Evolutionary conservation across 1,139 yeast species (phyloP), one percentile per base, ranked within the genome.

Genomic region (Diutina scorzettiae): DNA sequence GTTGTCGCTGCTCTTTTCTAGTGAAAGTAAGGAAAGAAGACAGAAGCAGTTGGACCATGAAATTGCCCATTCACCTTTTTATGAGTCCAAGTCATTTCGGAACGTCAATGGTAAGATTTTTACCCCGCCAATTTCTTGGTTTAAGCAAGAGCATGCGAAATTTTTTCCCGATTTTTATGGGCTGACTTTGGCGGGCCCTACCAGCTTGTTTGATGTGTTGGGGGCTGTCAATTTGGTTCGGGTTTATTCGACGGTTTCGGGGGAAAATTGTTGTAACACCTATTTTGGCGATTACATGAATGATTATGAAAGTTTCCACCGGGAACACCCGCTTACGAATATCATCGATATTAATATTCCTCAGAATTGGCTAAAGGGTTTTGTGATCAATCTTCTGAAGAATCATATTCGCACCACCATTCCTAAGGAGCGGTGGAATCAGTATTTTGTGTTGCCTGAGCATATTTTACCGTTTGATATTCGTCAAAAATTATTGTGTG

Each of bases 141-240:
- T 91, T 71, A 75, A 73, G 46, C 62, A 67, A 8, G 93, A 83
- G n/a, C 81, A 75, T 53, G 71, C 97, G 0, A 64, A 78, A 43
- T 91, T 75, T 55, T 85, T 91, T 62, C 96, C 97, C n/a, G 87
- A 87, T 53, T 68, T 91, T 46, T 58, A 63, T 25, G 94, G 84
- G 0, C 69, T 68, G 21, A 70, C 81, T 1, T 57, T 91, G 37
- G 40, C 40, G 32, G 42, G 43, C 24, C 56, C 61, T 24, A 60
- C 65, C 25, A 36, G 37, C 9, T 52, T 69, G 39, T 59, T 56
- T 46, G 60, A 59, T 17, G 44, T 61, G 0, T 56, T 79, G n/a
- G 73, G 72, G 7, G 76, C 78, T 44, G 67, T 79, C n/a, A 76
- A 78, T 25, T 61, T 85, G 27, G 71, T 85, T 20, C 68, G 89